Conservation (phyloP, 495 filamentous ascomycete species). For the Neurospora sp. region DNA sequence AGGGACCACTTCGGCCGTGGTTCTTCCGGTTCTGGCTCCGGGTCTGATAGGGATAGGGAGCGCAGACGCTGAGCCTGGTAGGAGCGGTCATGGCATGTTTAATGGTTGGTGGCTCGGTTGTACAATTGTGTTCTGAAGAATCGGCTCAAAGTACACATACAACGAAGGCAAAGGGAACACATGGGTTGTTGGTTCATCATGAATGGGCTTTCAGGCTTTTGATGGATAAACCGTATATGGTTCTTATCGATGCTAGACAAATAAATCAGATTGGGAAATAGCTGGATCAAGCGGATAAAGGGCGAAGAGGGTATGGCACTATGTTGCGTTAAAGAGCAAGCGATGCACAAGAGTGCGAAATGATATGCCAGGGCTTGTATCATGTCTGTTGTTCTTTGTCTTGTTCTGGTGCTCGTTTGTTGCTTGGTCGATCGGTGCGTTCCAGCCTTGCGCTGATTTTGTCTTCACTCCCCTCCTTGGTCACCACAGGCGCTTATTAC, state of each 20-base stretch:
- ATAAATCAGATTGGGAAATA: neutral
- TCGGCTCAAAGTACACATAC: neutral
- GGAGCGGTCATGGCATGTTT: neutral
- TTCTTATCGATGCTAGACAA: neutral
- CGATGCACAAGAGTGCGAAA: neutral
- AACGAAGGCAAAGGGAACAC: neutral
- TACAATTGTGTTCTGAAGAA: neutral
- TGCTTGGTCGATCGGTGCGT: neutral
- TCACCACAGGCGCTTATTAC: neutral
- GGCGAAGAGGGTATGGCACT: neutral
- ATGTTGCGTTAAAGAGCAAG: neutral
- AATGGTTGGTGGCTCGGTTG: neutral
- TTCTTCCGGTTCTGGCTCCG: neutral
- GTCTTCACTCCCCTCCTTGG: neutral
- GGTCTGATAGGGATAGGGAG: slow-evolving; percentile 7
- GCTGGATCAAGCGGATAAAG: neutral
- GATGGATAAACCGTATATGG: neutral
- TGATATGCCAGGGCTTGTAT: neutral
- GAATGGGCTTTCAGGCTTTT: neutral
- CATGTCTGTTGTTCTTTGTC: neutral
- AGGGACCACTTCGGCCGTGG: slow-evolving; percentile 14
- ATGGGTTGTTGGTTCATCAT: neutral
- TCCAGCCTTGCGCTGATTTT: neutral
- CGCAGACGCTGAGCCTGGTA: slow-evolving; percentile 3
- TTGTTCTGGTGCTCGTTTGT: neutral